Percentiles rank a stretch among this genome's conserved stretches.
Conservation (phyloP, 805 yeast species). For the Zygoascus ofunaensis region DNA sequence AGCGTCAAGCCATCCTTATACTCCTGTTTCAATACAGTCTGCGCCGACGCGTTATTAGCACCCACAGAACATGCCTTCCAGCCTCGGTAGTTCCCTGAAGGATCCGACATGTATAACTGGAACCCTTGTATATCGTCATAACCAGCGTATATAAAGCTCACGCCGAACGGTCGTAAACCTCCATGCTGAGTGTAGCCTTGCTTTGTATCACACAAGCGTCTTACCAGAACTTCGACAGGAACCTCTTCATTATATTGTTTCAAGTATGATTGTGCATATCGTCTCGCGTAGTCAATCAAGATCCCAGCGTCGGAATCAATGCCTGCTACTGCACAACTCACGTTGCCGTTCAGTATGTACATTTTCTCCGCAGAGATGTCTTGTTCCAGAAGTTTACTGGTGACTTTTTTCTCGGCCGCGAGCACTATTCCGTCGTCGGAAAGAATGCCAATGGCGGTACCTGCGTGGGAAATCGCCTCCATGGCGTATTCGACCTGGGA, state of each 20-base stretch:
- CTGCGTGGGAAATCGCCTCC: slow-evolving; percentile 80
- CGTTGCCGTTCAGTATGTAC: slow-evolving; percentile 68
- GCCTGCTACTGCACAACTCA: slow-evolving; percentile 91
- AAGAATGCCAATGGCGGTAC: slow-evolving; percentile 71
- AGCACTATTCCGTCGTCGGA: slow-evolving; percentile 82
- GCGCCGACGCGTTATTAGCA: slow-evolving; percentile 93
- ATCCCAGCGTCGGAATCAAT: slow-evolving; percentile 95
- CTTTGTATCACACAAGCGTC: slow-evolving; percentile 81
- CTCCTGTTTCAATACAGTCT: slow-evolving; percentile 89
- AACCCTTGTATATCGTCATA: slow-evolving; percentile 82
- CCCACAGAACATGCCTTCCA: slow-evolving; percentile 98
- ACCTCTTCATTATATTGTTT: slow-evolving; percentile 84
- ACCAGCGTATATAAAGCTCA: slow-evolving; percentile 92
- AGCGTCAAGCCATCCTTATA: slow-evolving; percentile 59
- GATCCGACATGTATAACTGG: slow-evolving; percentile 91
- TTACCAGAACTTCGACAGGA: slow-evolving; percentile 87
- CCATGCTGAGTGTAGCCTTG: slow-evolving; percentile 99
- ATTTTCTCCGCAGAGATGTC: slow-evolving; percentile 90
- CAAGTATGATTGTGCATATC: slow-evolving; percentile 72
- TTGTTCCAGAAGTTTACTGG: slow-evolving; percentile 85
- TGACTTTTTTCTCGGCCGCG: slow-evolving; percentile 94
- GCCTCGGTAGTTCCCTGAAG: slow-evolving; percentile 95
- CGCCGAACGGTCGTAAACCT: slow-evolving; percentile 97
- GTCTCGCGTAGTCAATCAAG: slow-evolving; percentile 78
- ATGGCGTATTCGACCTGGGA: slow-evolving; percentile 80